Evolutionary conservation across 2,329 filamentous ascomycete genomes (phyloP).

Genomic region (Fusarium sp.): DNA sequence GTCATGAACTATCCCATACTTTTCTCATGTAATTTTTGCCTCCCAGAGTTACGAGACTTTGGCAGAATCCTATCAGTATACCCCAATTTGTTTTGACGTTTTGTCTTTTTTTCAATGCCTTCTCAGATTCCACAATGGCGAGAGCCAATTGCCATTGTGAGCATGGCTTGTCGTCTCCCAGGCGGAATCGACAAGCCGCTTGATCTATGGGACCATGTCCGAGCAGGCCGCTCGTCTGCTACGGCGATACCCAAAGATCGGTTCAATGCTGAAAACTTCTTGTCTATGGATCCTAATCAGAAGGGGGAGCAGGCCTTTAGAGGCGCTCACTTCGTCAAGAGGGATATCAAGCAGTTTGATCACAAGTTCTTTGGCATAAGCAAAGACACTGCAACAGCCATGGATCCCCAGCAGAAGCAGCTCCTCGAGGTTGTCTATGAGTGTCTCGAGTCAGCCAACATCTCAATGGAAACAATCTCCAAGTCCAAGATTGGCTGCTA

Average conservation of each 20-base stretch:
- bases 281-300: slow-evolving; percentile 37
- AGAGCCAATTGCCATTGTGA: slow-evolving; percentile 37
- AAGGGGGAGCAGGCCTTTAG: slow-evolving; percentile 35
- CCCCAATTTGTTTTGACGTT: neutral
- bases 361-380: slow-evolving; percentile 40
- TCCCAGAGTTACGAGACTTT: neutral
- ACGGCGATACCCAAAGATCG: slow-evolving; percentile 36
- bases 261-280: slow-evolving; percentile 38
- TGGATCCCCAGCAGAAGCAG: slow-evolving; percentile 39
- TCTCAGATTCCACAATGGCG: slow-evolving; percentile 35
- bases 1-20: neutral
- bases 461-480: slow-evolving; percentile 35
- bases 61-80: neutral
- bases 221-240: slow-evolving; percentile 31
- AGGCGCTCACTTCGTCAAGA: slow-evolving; percentile 36
- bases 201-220: slow-evolving; percentile 38
- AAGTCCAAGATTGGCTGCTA: slow-evolving; percentile 39
- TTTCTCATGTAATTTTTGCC: neutral
- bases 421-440: slow-evolving; percentile 38
- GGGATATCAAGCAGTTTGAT: slow-evolving; percentile 38
- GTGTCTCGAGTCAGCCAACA: slow-evolving; percentile 36
- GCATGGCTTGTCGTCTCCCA: slow-evolving; percentile 38
- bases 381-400: slow-evolving; percentile 37
- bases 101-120: slow-evolving; percentile 23
- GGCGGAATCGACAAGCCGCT: slow-evolving; percentile 37